phyloP scores from a whole-genome alignment of 176 grass and related monocot genomes.

The Olyra latifolia region DNA sequence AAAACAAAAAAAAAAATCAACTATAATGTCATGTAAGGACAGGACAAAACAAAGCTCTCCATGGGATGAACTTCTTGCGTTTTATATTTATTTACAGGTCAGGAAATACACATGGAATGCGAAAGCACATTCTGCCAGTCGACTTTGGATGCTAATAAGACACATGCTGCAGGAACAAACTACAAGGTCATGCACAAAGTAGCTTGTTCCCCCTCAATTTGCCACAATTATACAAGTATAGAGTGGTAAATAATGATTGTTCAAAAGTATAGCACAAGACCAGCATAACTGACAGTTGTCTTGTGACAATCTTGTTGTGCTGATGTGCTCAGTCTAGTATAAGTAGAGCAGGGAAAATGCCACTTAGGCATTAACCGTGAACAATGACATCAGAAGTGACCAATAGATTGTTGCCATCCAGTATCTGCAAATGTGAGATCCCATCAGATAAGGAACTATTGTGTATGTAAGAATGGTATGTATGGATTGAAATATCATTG shows the following conservation, averaged over 20 bases:
- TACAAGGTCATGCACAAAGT: conserved; percentile 39
- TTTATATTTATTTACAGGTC: not conserved
- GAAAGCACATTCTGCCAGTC: conserved; percentile 73
- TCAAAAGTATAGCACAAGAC: not conserved
- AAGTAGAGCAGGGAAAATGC: not conserved
- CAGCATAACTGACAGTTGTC: not conserved
- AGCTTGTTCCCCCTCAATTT: not conserved
- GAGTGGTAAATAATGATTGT: not conserved
- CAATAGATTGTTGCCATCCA: conserved; percentile 71
- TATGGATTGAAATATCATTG: not conserved
- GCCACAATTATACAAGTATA: not conserved
- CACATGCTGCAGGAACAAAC: conserved; percentile 88
- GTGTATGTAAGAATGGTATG: too few species aligned
- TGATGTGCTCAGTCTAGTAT: not conserved
- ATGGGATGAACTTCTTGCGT: not conserved
- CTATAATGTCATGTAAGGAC: not conserved
- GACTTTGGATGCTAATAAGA: conserved; percentile 67
- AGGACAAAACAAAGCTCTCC: conserved; percentile 3
- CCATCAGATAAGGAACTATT: not conserved
- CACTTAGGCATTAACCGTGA: conserved; percentile 82
- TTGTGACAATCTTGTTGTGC: not conserved
- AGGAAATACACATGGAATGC: conserved; percentile 61
- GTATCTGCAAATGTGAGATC: conserved; percentile 49
- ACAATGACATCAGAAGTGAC: conserved; percentile 81
- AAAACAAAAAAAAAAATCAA: conserved; percentile 35